These are phyloP conservation scores for Phytophthora citricola DNA, from an alignment of 352 stramenopile genomes.

Conservation along the genomic window DNA sequence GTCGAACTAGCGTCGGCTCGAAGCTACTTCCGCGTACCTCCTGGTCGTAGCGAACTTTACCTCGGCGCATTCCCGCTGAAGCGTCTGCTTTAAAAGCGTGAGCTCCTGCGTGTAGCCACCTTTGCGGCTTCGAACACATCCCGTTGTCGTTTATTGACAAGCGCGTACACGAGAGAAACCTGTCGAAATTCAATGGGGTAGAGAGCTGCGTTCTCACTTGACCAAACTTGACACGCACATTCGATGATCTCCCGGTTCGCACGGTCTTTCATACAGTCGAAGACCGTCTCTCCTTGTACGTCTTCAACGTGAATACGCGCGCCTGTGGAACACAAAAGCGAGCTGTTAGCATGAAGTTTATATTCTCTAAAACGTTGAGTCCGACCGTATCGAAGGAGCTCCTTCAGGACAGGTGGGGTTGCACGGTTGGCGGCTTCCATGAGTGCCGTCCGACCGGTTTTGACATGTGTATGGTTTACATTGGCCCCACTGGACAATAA, in stretches of 20 bases:
- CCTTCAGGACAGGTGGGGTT: conserved; percentile 46
- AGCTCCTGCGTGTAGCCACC: conserved; percentile 38
- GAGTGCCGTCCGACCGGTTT: conserved; percentile 58
- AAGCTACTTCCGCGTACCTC: conserved; percentile 35
- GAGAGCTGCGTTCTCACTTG: conserved; percentile 37
- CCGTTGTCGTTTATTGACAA: conserved; percentile 51
- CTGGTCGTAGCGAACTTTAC: conserved; percentile 62
- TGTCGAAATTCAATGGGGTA: conserved; percentile 59
- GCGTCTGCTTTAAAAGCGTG: conserved; percentile 26
- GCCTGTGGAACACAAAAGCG: conserved; percentile 28
- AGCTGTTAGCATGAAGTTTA: not conserved
- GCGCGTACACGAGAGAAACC: conserved; percentile 42
- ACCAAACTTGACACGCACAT: conserved; percentile 49
- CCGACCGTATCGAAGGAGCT: conserved; percentile 70
- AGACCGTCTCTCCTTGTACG: conserved; percentile 52
- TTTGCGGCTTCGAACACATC: conserved; percentile 20
- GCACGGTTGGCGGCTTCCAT: conserved; percentile 67
- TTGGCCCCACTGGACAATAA: conserved; percentile 53
- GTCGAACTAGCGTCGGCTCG: conserved; percentile 49
- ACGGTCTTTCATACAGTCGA: conserved; percentile 49
- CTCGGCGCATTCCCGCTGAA: conserved; percentile 54
- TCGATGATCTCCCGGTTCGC: conserved; percentile 41
- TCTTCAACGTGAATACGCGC: conserved; percentile 52
- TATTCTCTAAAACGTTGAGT: not conserved
- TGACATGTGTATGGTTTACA: conserved; percentile 62